A percentile compares a stretch with the other conserved stretches of the same genome.
Evolutionary conservation across 2,329 filamentous ascomycete species (phyloP).

Genomic region (Exophiala aquamarina): DNA sequence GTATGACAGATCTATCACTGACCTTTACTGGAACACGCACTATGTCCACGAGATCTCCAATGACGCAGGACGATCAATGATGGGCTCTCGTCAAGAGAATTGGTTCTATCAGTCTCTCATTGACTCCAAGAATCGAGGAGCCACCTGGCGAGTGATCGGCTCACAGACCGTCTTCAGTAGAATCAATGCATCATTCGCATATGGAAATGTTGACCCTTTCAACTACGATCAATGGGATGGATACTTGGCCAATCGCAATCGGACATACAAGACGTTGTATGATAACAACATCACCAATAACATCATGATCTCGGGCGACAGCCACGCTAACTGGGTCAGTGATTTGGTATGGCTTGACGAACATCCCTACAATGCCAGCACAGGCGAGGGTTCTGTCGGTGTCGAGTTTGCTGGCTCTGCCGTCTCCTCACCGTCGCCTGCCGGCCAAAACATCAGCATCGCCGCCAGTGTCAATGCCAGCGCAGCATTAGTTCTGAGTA

Average conservation of each 20-base stretch:
- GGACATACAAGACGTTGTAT: conserved; percentile 66
- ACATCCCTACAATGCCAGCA: conserved; percentile 53
- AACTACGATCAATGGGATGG: conserved; percentile 65
- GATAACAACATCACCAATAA: conserved; percentile 70
- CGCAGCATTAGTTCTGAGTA: conserved; percentile 48
- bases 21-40: conserved; percentile 59
- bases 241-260: conserved; percentile 69
- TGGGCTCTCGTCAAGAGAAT: conserved; percentile 71
- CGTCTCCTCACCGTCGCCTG: conserved; percentile 60
- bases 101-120: conserved; percentile 68
- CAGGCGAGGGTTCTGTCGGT: conserved; percentile 57
- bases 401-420: conserved; percentile 68
- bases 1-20: conserved; percentile 67
- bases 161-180: conserved; percentile 69
- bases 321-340: conserved; percentile 64
- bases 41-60: conserved; percentile 65
- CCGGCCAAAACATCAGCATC: conserved; percentile 60
- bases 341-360: conserved; percentile 61
- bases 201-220: conserved; percentile 42
- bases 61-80: conserved; percentile 66
- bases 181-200: conserved; percentile 49
- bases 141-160: conserved; percentile 70
- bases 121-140: conserved; percentile 61
- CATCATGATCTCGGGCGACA: conserved; percentile 70
- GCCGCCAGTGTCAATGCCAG: conserved; percentile 50